Evolutionary conservation across 2,329 filamentous ascomycete species (phyloP).

Genomic region (Raffaelea ambrosiae): DNA sequence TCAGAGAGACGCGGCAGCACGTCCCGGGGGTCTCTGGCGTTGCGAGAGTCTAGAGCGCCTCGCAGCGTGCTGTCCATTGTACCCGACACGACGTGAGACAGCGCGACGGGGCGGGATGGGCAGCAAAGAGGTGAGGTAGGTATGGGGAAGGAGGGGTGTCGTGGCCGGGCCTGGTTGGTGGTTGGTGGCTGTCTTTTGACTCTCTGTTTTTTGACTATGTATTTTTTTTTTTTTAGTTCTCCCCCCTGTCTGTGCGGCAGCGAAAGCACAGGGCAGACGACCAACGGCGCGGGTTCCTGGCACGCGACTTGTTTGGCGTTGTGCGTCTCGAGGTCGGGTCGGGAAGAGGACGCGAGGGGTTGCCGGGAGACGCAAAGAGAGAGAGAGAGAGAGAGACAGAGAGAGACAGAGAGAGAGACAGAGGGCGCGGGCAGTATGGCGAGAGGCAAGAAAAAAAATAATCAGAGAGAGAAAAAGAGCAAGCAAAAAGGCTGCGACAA

Average conservation of each 20-base stretch:
- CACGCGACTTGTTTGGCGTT: not conserved
- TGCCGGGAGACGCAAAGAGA: no score
- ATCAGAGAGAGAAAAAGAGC: not conserved
- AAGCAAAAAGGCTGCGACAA: slow-evolving; percentile 4
- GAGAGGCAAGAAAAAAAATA: no score
- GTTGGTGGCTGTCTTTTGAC: not conserved
- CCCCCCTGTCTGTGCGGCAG: not conserved
- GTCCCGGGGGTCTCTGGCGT: slow-evolving; percentile 9
- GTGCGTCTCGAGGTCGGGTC: not conserved
- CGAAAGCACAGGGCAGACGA: no score
- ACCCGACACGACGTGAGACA: slow-evolving; percentile 2
- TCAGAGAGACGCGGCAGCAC: slow-evolving; percentile 12
- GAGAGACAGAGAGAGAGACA: no score
- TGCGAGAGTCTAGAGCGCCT: slow-evolving; percentile 4
- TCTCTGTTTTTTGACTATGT: not conserved
- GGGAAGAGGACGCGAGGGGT: no score
- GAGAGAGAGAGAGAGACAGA: no score
- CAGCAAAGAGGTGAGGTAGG: no score
- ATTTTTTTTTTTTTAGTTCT: not conserved
- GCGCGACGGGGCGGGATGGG: not conserved
- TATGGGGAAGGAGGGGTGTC: no score
- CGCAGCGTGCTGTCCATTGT: slow-evolving; percentile 13
- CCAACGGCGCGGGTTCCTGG: not conserved
- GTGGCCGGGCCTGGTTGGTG: no score
- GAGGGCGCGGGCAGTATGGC: no score